Conservation (phyloP, 148 eudicot species). For the Pharnaceum exiguum region DNA sequence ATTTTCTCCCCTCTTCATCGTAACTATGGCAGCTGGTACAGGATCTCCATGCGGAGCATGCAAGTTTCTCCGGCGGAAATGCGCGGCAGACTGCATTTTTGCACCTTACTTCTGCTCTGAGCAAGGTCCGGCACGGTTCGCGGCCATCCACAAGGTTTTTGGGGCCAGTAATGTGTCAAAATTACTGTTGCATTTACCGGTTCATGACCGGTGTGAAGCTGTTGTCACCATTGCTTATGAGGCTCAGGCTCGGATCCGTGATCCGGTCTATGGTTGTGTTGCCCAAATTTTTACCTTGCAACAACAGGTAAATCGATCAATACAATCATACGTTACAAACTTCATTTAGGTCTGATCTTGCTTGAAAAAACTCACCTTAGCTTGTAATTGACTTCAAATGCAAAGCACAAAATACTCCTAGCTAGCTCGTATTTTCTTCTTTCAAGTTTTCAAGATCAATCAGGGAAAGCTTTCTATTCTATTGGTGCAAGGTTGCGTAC, state of each 20-base stretch:
- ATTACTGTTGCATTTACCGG: slow-evolving; percentile 55
- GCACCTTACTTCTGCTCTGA: slow-evolving; percentile 80
- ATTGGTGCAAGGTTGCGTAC: no score
- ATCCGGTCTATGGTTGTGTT: slow-evolving; percentile 93
- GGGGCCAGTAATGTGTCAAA: slow-evolving; percentile 91
- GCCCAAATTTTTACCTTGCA: slow-evolving; percentile 85
- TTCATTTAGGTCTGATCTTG: no score
- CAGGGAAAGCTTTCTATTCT: no score
- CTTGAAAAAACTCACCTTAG: no score
- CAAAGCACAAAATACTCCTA: no score
- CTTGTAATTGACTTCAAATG: no score
- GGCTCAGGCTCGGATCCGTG: slow-evolving; percentile 76
- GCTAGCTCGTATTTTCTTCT: no score
- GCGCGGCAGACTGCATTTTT: slow-evolving; percentile 63
- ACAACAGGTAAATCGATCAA: slow-evolving; percentile 84
- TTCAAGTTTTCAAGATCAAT: no score
- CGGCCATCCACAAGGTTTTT: slow-evolving; percentile 85
- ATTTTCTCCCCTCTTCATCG: not conserved
- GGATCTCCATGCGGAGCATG: slow-evolving; percentile 94
- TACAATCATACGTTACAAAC: no score
- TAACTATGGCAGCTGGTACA: slow-evolving; percentile 41
- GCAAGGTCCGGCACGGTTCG: slow-evolving; percentile 71
- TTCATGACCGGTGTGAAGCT: slow-evolving; percentile 64
- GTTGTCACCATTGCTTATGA: slow-evolving; percentile 86
- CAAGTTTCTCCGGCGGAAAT: slow-evolving; percentile 77